These are phyloP conservation scores for Dichomitus squalens DNA, from an alignment of 1,284 basidiomycete genomes.

Conservation along the genomic window DNA sequence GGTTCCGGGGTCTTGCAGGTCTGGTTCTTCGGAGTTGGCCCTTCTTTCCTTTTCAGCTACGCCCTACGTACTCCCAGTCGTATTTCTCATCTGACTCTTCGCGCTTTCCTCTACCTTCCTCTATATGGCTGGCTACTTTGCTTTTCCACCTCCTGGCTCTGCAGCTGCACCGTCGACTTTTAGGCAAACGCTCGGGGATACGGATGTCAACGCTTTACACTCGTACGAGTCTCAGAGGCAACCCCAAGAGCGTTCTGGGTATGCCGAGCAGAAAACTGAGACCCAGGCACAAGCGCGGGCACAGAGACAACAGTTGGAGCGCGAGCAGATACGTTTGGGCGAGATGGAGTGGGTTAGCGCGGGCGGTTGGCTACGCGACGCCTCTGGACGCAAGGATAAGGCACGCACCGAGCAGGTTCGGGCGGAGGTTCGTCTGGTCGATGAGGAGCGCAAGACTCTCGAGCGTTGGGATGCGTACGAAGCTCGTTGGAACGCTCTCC, in stretches of 20 bases:
- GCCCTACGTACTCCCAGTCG: neutral
- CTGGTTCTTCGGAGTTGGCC: conserved; percentile 4
- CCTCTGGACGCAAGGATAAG: conserved; percentile 49
- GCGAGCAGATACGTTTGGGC: conserved; percentile 37
- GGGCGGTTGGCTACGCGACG: conserved; percentile 56
- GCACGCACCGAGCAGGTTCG: conserved; percentile 47
- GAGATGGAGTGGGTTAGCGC: conserved; percentile 62
- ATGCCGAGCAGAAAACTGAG: conserved; percentile 13
- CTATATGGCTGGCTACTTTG: conserved; percentile 16
- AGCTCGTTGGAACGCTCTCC: conserved; percentile 44
- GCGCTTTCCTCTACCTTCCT: neutral
- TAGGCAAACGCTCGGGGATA: neutral
- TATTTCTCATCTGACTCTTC: neutral
- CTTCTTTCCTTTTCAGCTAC: neutral
- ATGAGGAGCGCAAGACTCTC: conserved; percentile 39
- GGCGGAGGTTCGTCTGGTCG: conserved; percentile 44
- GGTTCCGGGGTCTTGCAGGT: conserved; percentile 10
- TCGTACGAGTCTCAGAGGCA: neutral
- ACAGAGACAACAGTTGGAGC: conserved; percentile 25
- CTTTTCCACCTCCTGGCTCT: conserved; percentile 11
- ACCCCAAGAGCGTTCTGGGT: neutral
- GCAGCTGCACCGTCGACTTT: neutral
- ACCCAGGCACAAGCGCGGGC: conserved; percentile 31
- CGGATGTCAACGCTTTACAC: neutral
- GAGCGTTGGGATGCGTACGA: conserved; percentile 55